A percentile compares a stretch with the other conserved stretches of the same genome.
Evolutionary conservation across 495 filamentous ascomycete species (phyloP).

Genomic region (Coniosporium apollinis): DNA sequence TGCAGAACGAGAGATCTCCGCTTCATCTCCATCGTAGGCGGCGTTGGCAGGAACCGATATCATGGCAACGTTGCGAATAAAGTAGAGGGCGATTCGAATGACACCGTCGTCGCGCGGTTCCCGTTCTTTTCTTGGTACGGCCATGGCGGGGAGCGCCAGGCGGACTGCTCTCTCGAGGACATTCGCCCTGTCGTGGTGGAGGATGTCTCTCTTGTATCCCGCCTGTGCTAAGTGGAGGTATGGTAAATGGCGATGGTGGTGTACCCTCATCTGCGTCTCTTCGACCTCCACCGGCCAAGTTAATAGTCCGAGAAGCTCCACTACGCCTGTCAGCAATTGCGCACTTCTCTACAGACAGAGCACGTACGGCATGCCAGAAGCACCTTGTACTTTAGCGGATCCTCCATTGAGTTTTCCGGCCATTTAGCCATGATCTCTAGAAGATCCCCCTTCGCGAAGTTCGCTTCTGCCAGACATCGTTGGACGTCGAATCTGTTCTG

Average conservation of each 20-base stretch:
- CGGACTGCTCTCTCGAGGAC: constrained; percentile 66
- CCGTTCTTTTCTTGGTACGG: constrained; percentile 56
- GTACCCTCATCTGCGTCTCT: constrained; percentile 63
- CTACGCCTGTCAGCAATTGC: constrained; percentile 15
- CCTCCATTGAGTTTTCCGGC: constrained; percentile 47
- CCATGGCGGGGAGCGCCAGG: constrained; percentile 77
- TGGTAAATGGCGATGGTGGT: constrained; percentile 80
- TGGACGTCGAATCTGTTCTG: constrained; percentile 90
- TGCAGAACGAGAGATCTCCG: constrained; percentile 74
- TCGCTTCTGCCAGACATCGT: constrained; percentile 79
- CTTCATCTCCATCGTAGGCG: constrained; percentile 55
- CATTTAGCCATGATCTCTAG: constrained; percentile 75
- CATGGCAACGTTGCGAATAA: constrained; percentile 73
- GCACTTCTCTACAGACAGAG: not conserved
- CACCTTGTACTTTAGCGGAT: constrained; percentile 59
- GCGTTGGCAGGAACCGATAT: constrained; percentile 51
- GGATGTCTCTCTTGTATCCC: constrained; percentile 72
- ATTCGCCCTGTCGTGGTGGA: constrained; percentile 58
- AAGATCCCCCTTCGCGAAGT: constrained; percentile 78
- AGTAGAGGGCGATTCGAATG: constrained; percentile 78
- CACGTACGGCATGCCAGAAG: constrained; percentile 58
- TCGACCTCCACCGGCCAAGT: constrained; percentile 88
- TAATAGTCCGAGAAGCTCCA: constrained; percentile 84
- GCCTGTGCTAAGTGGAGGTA: constrained; percentile 77
- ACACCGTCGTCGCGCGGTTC: constrained; percentile 74